Evolutionary conservation across 306 rosid species (phyloP), one percentile per base, ranked within the genome.

Genomic region (Sicyos edulis): DNA sequence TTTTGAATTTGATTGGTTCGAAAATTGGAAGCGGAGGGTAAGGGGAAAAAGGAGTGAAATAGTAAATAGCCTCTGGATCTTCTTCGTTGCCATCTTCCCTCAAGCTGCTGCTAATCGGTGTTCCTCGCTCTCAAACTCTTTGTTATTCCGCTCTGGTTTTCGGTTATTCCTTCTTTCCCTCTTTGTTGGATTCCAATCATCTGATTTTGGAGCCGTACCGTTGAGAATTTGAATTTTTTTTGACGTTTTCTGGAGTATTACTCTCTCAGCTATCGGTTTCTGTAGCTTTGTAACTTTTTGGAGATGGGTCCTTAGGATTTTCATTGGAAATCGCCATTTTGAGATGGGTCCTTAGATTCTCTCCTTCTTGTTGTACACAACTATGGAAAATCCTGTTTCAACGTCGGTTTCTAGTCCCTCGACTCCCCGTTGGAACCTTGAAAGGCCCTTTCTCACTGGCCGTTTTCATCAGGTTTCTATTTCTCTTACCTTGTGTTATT

Each of bases 361-460:
- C 21, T 61, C 68, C 6, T 6, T 63, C 70, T 42, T 42, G 26
- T 45, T 64, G 32, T 19, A 12, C 8, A 42, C 37, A 44, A 45
- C 55, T 16, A 81, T 81, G 84, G 84, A 81, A 73, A 81, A 22
- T 62, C 37, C 71, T 12, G 44, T 73, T 9, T 52, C 80, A 12
- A 55, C 77, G 8, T 51, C 74, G 32, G 49, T 65, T 21, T 75
- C 81, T 32, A 77, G 75, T 69, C 80, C 84, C 44, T 79, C 84
- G 6, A 80, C 88, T 17, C 88, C 88, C 51, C 85, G 80, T 44
- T 85, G 88, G 88, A 82, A 85, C 64, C 75, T 84, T 54, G 84
- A 82, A 20, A 61, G 88, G 72, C 88, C 88, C 1, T 85, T 82
- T 77, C 88, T 85, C 75, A 85, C 86, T 15, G 88, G 88, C 64